Conservation (phyloP, 2,329 filamentous ascomycete species). For the Trichoderma endophyticum region DNA sequence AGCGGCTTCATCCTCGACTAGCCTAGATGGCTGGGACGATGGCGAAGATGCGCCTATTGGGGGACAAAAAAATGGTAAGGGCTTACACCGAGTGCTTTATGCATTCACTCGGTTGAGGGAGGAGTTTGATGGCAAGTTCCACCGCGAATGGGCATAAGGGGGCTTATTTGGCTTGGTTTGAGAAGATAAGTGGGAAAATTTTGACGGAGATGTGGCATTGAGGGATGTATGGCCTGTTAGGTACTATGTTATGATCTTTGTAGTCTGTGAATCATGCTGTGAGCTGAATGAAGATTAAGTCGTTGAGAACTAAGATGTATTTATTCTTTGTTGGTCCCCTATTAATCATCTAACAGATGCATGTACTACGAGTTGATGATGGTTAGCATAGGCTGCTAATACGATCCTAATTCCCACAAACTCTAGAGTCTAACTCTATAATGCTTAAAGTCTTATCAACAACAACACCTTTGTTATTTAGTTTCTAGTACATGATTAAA, state of each 20-base stretch:
- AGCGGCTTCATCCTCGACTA: slow-evolving; percentile 20
- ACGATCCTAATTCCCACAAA: neutral
- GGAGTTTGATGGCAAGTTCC: slow-evolving; percentile 64
- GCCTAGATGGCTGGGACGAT: slow-evolving; percentile 19
- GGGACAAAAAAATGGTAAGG: slow-evolving; percentile 37
- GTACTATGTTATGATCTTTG: neutral
- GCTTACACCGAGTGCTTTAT: slow-evolving; percentile 55
- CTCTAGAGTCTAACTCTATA: too few relatives aligned
- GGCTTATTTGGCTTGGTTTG: neutral
- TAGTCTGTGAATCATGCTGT: neutral
- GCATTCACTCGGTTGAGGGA: slow-evolving; percentile 56
- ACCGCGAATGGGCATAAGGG: slow-evolving; percentile 50
- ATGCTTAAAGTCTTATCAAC: too few relatives aligned
- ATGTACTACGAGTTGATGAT: neutral
- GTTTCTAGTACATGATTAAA: too few relatives aligned
- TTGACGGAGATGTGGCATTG: neutral
- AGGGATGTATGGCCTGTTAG: neutral
- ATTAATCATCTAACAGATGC: neutral
- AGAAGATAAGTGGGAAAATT: neutral
- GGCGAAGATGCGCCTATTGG: neutral
- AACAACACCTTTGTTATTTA: too few relatives aligned
- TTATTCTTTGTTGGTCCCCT: neutral
- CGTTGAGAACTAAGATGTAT: neutral
- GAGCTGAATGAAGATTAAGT: neutral
- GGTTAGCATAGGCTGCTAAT: neutral